Conservation (phyloP, 805 yeast genomes). For the Jamesozyma hellenica region DNA sequence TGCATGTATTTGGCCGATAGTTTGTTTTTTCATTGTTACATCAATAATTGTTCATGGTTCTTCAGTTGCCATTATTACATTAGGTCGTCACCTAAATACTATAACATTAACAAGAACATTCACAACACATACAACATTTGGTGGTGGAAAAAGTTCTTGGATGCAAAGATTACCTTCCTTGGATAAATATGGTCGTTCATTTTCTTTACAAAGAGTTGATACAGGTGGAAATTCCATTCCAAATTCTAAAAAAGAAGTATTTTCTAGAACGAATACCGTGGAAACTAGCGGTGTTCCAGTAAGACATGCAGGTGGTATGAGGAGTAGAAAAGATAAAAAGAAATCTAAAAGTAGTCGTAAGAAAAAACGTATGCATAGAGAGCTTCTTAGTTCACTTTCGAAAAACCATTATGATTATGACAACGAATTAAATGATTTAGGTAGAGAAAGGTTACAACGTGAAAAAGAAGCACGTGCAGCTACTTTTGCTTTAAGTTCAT, state of each 20-base stretch:
- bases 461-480: conserved; percentile 37
- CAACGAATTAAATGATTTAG: conserved; percentile 24
- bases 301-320: conserved; percentile 69
- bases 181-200: conserved; percentile 56
- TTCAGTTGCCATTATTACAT: conserved; percentile 62
- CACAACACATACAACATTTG: conserved; percentile 57
- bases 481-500: conserved; percentile 33
- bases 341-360: conserved; percentile 21
- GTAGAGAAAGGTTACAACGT: conserved; percentile 31
- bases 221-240: conserved; percentile 38
- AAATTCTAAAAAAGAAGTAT: conserved; percentile 5
- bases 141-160: conserved; percentile 55
- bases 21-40: conserved; percentile 66
- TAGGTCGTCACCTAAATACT: conserved; percentile 81
- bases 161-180: conserved; percentile 74
- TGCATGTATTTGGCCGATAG: conserved; percentile 70
- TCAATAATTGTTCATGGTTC: conserved; percentile 89
- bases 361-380: conserved; percentile 10
- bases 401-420: conserved; percentile 13
- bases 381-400: conserved; percentile 5
- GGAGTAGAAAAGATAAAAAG: conserved; percentile 35
- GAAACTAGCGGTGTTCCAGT: conserved; percentile 58
- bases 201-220: conserved; percentile 76
- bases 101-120: conserved; percentile 89
- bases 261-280: conserved; percentile 33